Percentiles rank a stretch among this genome's conserved stretches.
Evolutionary conservation across 768 basidiomycete genomes (phyloP).

Genomic region (Boletus speciosus): DNA sequence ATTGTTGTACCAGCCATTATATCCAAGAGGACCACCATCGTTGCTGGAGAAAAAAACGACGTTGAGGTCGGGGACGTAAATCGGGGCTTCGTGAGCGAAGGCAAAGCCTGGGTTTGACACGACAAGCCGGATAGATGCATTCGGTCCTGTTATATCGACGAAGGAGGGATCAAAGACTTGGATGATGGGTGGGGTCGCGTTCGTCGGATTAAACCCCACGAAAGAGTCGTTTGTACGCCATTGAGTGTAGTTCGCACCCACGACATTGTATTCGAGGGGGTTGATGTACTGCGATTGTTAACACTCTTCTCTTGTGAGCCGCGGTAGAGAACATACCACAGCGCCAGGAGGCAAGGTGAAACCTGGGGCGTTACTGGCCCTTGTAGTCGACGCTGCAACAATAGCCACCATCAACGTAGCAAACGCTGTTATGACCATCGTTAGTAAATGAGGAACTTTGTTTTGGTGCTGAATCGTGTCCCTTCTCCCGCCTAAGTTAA

Average conservation of each 20-base stretch:
- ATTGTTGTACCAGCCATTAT: slow-evolving; percentile 61
- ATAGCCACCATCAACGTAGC: not conserved
- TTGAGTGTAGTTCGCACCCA: slow-evolving; percentile 41
- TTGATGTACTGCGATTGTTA: slow-evolving; percentile 42
- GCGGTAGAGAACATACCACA: slow-evolving; percentile 13
- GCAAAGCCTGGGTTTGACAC: slow-evolving; percentile 60
- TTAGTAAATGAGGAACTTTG: not conserved
- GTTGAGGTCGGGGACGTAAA: slow-evolving; percentile 64
- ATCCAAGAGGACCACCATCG: slow-evolving; percentile 60
- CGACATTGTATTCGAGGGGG: slow-evolving; percentile 49
- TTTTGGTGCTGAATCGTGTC: not conserved
- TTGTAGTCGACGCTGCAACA: not conserved
- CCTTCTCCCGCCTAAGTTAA: not conserved
- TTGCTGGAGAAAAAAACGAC: slow-evolving; percentile 73
- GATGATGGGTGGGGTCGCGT: slow-evolving; percentile 40
- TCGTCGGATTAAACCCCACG: slow-evolving; percentile 58
- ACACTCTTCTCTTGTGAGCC: not conserved
- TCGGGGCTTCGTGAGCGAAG: slow-evolving; percentile 77
- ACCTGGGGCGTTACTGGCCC: not conserved
- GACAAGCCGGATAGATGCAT: slow-evolving; percentile 56
- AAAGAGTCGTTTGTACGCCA: slow-evolving; percentile 36
- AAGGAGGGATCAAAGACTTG: slow-evolving; percentile 55
- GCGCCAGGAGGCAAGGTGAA: slow-evolving; percentile 15
- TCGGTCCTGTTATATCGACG: slow-evolving; percentile 52
- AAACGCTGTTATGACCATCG: slow-evolving; percentile 3